phyloP scores from a whole-genome alignment of 2,329 filamentous ascomycete species.

The Keithomyces neogunnii region DNA sequence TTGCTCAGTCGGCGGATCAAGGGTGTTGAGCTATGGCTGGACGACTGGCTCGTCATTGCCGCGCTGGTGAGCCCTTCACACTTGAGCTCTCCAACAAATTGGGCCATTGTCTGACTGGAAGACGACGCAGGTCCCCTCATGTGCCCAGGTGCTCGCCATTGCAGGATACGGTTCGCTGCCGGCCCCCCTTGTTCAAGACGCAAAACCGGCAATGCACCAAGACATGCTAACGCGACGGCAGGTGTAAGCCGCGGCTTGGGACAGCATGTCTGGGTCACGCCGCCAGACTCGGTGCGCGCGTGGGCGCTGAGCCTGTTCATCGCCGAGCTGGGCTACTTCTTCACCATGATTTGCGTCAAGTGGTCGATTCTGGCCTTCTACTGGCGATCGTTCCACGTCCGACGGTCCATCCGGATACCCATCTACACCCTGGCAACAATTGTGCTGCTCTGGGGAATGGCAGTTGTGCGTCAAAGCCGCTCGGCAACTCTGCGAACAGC shows the following conservation, averaged over 20 bases:
- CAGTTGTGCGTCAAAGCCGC: slow-evolving; percentile 10
- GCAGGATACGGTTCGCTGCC: slow-evolving; percentile 11
- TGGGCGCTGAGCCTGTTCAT: slow-evolving; percentile 15
- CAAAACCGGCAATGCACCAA: too few relatives aligned
- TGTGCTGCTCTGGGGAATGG: slow-evolving; percentile 12
- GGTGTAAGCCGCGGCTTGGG: slow-evolving; percentile 13
- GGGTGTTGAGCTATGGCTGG: slow-evolving; percentile 12
- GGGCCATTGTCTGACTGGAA: background rate
- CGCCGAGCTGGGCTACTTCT: slow-evolving; percentile 12
- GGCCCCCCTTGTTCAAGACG: background rate
- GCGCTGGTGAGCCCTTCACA: slow-evolving; percentile 10
- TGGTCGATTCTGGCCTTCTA: slow-evolving; percentile 17
- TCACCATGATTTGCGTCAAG: slow-evolving; percentile 13
- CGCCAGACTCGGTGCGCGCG: slow-evolving; percentile 11
- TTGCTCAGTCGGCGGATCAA: slow-evolving; percentile 13
- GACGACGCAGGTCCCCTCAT: slow-evolving; percentile 6
- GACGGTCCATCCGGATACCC: slow-evolving; percentile 10
- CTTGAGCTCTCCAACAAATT: background rate
- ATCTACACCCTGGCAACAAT: slow-evolving; percentile 12
- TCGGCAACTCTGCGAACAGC: background rate
- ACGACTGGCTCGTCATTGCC: slow-evolving; percentile 16
- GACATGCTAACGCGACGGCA: slow-evolving; percentile 1
- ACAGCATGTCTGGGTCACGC: slow-evolving; percentile 15
- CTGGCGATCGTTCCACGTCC: slow-evolving; percentile 16
- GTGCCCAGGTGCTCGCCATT: slow-evolving; percentile 10